A percentile compares a stretch with the other conserved stretches of the same genome.
These are phyloP conservation scores for Skeletonema marinoi DNA, from an alignment of 108 stramenopile genomes.

Conservation along the genomic window DNA sequence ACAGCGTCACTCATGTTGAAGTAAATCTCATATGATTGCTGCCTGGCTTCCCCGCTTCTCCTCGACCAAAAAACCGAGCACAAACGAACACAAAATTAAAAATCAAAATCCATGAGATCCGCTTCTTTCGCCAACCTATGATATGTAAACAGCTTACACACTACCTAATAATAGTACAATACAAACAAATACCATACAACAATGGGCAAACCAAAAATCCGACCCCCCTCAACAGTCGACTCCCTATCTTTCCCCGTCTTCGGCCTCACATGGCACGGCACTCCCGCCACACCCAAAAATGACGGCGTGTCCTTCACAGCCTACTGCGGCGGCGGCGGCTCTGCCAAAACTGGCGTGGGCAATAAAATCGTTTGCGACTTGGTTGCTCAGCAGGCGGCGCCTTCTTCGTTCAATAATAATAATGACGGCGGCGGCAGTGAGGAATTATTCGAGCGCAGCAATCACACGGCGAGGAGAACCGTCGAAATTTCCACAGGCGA, in stretches of 20 bases:
- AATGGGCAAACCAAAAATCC: slow-evolving; percentile 29
- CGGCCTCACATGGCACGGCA: slow-evolving; percentile 65
- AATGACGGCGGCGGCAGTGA: neutral
- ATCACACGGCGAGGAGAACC: neutral
- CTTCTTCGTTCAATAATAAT: neutral
- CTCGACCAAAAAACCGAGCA: no score
- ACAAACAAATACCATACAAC: no score
- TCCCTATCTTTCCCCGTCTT: slow-evolving; percentile 62
- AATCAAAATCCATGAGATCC: no score
- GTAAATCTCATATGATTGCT: no score
- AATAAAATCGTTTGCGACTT: slow-evolving; percentile 53
- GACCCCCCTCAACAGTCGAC: slow-evolving; percentile 55
- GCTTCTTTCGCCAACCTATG: no score
- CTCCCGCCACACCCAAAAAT: slow-evolving; percentile 29
- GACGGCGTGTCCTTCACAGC: slow-evolving; percentile 60
- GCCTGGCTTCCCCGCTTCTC: no score
- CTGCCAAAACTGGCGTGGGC: slow-evolving; percentile 72
- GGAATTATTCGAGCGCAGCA: neutral
- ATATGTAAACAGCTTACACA: no score
- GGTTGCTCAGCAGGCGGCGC: slow-evolving; percentile 9
- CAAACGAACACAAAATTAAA: no score
- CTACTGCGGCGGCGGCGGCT: slow-evolving; percentile 78
- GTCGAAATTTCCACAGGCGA: slow-evolving; percentile 42
- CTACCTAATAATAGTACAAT: no score
- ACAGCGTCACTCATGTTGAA: no score